Evolutionary conservation across 805 yeast genomes (phyloP), one percentile per base, ranked within the genome.

Genomic region (Kodamaea kaohsiungensis): DNA sequence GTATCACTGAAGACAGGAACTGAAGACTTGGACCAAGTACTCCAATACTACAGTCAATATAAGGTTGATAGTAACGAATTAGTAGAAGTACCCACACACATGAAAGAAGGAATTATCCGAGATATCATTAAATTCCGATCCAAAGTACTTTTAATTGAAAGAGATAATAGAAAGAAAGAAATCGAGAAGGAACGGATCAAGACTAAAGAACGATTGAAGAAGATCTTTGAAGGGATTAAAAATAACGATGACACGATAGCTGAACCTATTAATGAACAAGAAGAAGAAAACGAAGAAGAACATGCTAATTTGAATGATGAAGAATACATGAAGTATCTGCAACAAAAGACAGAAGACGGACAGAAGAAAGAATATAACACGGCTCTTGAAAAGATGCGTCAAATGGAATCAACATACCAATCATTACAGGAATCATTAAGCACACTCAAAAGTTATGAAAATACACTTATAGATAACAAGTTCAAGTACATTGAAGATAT

Each of bases 121-220:
- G 83, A 81, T 54, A 78, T 86, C 53, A 72, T 83, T 54, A 80
- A 77, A 56, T 86, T 86, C 62, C 68, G 89, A 61, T 70, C 84
- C 18, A 77, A 76, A 43, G 86, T 85, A 25, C 62, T 83, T 51
- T 76, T 76, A 42, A 67, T 81, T 25, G 89, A 85, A 53, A 73
- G 76, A 51, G 74, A 75, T 47, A 80, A 82, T 46, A 73, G 87
- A 43, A 79, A 77, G 49, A 71, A 71, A 54, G 83, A 82, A 55
- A 62, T 75, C 8, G 68, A 76, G 17, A 70, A 66, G 17, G 89
- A 84, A 57, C 73, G 83, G 46, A 69, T 69, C 40, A 75, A 78
- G 55, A 77, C 86, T 0, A 79, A 79, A 59, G 62, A 69, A 17
- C 76, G 80, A 51, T 63, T 85, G 43, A 76, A 81, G 53, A 67